Evolutionary conservation across 2,329 filamentous ascomycete species (phyloP).

Genomic region (Fusarium annulatum): DNA sequence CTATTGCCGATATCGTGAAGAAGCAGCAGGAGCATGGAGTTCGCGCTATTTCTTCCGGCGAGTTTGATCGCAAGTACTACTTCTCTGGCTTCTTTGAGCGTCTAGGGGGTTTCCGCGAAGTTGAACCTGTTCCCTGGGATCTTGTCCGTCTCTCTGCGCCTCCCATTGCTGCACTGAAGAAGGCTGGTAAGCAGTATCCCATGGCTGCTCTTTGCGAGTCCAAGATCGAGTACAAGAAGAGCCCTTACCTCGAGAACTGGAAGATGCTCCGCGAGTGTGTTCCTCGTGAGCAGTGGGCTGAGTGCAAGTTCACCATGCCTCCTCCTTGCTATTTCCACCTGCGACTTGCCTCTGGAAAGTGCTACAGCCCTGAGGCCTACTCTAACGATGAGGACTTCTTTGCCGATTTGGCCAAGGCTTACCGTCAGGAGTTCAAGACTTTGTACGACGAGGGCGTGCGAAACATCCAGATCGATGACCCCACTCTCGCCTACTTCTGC

Average conservation of each 20-base stretch:
- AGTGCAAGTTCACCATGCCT: constrained; percentile 75
- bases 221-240: constrained; percentile 56
- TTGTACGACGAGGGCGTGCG: constrained; percentile 66
- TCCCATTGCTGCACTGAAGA: constrained; percentile 53
- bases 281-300: constrained; percentile 67
- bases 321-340: constrained; percentile 76
- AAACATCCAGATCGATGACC: constrained; percentile 71
- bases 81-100: constrained; percentile 62
- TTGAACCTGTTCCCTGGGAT: constrained; percentile 54
- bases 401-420: constrained; percentile 65
- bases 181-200: constrained; percentile 52
- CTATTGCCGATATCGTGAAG: constrained; percentile 73
- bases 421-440: constrained; percentile 64
- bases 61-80: constrained; percentile 68
- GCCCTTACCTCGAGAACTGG: constrained; percentile 58
- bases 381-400: constrained; percentile 66
- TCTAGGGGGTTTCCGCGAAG: constrained; percentile 54
- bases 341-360: constrained; percentile 61
- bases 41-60: constrained; percentile 74
- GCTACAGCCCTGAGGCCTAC: constrained; percentile 65
- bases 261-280: constrained; percentile 55
- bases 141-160: constrained; percentile 52
- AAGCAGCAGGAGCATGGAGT: constrained; percentile 73
- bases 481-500: constrained; percentile 74
- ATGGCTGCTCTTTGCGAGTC: constrained; percentile 56